Conservation (phyloP, 2,329 filamentous ascomycete genomes). For the Colletotrichum limetticola region DNA sequence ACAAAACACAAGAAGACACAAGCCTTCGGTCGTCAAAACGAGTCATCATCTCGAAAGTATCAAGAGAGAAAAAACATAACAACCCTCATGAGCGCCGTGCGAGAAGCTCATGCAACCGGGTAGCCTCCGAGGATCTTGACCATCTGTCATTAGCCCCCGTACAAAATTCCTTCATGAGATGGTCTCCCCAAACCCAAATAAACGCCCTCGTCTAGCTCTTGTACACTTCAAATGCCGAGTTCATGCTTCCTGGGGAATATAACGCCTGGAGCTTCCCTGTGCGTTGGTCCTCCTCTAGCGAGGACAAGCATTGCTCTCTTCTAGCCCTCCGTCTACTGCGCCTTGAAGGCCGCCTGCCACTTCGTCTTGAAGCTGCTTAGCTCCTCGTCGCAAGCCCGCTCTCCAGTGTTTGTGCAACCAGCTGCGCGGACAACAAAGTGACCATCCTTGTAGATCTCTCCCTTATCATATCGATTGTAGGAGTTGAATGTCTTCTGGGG, state of each 20-base stretch:
- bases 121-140: constrained; percentile 1
- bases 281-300: constrained; percentile 10
- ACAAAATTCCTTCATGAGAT: constrained; percentile 14
- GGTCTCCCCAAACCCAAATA: constrained; percentile 18
- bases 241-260: constrained; percentile 24
- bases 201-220: constrained; percentile 34
- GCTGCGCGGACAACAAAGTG: constrained; percentile 86
- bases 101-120: constrained; percentile 16
- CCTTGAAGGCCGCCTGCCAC: constrained; percentile 59
- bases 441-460: constrained; percentile 77
- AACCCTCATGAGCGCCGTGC: background rate
- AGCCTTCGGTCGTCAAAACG: constrained; percentile 7
- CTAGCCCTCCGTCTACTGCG: constrained; percentile 43
- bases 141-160: constrained; percentile 10
- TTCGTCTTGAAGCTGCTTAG: constrained; percentile 64
- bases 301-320: constrained; percentile 43
- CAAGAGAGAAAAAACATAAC: constrained; percentile 7
- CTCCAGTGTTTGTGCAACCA: constrained; percentile 71
- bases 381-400: constrained; percentile 77
- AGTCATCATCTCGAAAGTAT: constrained; percentile 16
- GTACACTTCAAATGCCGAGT: constrained; percentile 26
- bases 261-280: constrained; percentile 24
- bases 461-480: constrained; percentile 69
- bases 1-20: constrained; percentile 13
- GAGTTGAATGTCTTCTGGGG: constrained; percentile 87